phyloP scores from a whole-genome alignment of 352 stramenopile genomes.

The Phytopythium vexans region DNA sequence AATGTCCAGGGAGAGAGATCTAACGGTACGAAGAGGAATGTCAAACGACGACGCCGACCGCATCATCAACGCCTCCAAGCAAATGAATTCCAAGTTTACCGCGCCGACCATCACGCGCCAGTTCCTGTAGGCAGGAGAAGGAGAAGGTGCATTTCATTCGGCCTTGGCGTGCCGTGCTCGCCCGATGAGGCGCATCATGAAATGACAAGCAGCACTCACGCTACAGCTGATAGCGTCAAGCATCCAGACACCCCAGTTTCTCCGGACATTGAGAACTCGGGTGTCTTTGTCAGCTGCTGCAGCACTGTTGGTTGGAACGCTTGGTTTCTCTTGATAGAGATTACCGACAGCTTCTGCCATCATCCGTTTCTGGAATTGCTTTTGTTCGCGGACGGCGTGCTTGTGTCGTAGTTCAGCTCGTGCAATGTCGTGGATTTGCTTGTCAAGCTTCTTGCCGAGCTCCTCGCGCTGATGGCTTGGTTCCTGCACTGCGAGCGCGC shows the following conservation, averaged over 20 bases:
- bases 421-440: constrained; percentile 47
- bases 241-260: too few species aligned
- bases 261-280: too few species aligned
- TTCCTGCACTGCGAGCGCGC: background rate
- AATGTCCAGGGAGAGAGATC: constrained; percentile 60
- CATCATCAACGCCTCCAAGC: constrained; percentile 72
- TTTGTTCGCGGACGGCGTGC: constrained; percentile 32
- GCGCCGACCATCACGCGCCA: constrained; percentile 76
- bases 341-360: constrained; percentile 65
- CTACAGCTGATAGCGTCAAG: too few species aligned
- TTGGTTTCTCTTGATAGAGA: constrained; percentile 71
- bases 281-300: background rate
- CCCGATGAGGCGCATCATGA: too few species aligned
- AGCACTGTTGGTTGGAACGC: constrained; percentile 6
- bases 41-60: constrained; percentile 60
- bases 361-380: constrained; percentile 71
- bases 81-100: constrained; percentile 87
- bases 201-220: too few species aligned
- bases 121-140: constrained; percentile 52
- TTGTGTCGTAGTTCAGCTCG: constrained; percentile 44
- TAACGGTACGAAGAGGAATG: constrained; percentile 56
- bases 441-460: constrained; percentile 14
- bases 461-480: too few species aligned
- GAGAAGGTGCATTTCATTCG: too few species aligned
- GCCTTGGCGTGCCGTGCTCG: too few species aligned